Evolutionary conservation across 108 stramenopile genomes (phyloP).

Genomic region (Parietichytrium sp.): DNA sequence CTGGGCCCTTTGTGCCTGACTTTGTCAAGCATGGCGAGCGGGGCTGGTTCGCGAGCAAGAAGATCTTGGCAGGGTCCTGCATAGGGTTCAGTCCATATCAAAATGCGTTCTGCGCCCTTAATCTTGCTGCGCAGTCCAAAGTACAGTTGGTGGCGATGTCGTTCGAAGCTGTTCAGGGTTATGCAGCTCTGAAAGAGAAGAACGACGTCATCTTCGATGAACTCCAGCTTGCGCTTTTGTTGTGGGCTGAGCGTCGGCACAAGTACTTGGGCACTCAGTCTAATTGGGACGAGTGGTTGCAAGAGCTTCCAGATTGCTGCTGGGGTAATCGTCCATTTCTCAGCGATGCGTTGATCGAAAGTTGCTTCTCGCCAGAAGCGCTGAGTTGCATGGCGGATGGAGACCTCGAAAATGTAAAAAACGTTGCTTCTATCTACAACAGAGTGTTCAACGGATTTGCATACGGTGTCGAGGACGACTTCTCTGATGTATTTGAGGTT

Average conservation of each 20-base stretch:
- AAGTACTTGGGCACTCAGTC: background rate
- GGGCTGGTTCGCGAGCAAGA: background rate
- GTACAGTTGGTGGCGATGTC: background rate
- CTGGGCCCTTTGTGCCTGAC: background rate
- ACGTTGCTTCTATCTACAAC: background rate
- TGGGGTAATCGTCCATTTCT: background rate
- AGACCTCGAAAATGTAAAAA: background rate
- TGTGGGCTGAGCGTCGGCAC: constrained; percentile 6
- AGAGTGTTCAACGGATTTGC: background rate
- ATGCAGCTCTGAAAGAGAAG: background rate
- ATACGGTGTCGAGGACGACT: background rate
- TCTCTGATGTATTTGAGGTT: background rate
- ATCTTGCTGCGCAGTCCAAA: background rate
- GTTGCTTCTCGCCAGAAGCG: background rate
- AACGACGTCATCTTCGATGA: background rate
- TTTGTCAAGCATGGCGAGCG: background rate
- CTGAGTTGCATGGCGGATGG: background rate
- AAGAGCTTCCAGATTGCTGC: constrained; percentile 9
- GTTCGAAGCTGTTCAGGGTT: constrained; percentile 5
- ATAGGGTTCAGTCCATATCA: background rate
- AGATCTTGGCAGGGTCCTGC: background rate
- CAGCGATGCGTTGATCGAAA: background rate
- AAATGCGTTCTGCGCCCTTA: background rate
- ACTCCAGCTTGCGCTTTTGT: constrained; percentile 16
- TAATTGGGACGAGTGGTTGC: background rate